phyloP scores from a whole-genome alignment of 208 protist species.

The Leishmania arabica region DNA sequence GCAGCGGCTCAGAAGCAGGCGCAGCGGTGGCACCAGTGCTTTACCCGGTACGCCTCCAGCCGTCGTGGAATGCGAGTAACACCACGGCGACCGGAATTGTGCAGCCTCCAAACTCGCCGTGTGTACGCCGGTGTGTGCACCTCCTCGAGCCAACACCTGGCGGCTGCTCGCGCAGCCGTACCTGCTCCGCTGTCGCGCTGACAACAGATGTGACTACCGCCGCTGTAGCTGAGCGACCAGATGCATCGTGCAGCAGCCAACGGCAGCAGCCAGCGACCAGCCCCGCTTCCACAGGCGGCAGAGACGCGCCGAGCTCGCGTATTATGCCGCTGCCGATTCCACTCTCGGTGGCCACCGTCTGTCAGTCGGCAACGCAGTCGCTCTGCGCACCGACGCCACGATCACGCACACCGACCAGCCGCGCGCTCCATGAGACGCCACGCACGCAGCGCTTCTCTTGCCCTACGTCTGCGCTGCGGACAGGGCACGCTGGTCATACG shows the following conservation, averaged over 20 bases:
- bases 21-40: slow-evolving; percentile 1
- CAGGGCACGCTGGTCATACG: neutral
- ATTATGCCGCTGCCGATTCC: slow-evolving; percentile 36
- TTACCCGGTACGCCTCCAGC: neutral
- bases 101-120: slow-evolving; percentile 9
- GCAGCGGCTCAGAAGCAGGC: neutral
- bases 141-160: neutral
- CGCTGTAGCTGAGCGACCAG: neutral
- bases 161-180: neutral
- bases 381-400: neutral
- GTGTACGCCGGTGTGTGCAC: slow-evolving; percentile 3
- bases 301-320: neutral
- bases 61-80: neutral
- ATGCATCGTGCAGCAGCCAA: slow-evolving; percentile 1
- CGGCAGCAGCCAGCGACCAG: neutral
- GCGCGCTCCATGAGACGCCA: slow-evolving; percentile 9
- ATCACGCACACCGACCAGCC: neutral
- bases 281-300: neutral
- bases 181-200: neutral
- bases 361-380: neutral
- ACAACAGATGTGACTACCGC: no score
- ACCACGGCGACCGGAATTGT: neutral
- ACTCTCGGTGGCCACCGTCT: slow-evolving; percentile 30
- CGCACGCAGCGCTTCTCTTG: slow-evolving; percentile 18
- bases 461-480: slow-evolving; percentile 4